phyloP scores from a whole-genome alignment of 768 basidiomycete genomes.

The Boletus rufocinnamomeus region DNA sequence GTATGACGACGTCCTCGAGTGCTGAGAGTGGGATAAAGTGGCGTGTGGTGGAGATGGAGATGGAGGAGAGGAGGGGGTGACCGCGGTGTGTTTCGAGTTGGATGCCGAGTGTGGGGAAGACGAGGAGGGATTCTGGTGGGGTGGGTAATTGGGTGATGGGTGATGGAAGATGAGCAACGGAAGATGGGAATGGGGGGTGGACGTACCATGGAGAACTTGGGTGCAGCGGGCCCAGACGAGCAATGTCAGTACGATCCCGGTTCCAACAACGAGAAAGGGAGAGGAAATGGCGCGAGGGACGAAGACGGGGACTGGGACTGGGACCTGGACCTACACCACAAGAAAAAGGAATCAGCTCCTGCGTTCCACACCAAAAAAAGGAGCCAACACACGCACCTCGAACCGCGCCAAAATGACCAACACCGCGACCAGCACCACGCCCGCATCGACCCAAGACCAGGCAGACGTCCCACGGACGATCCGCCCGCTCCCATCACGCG shows the following conservation, averaged over 20 bases:
- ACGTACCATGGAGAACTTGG: slow-evolving; percentile 51
- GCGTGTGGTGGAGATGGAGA: slow-evolving; percentile 33
- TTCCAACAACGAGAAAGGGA: neutral
- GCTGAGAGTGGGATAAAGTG: slow-evolving; percentile 59
- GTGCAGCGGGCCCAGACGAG: slow-evolving; percentile 41
- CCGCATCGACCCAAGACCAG: slow-evolving; percentile 42
- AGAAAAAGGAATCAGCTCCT: neutral
- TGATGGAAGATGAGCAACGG: too few species aligned
- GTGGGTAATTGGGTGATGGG: too few species aligned
- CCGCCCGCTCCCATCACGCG: slow-evolving; percentile 42
- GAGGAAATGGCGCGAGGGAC: neutral
- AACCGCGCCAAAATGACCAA: neutral
- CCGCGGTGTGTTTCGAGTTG: slow-evolving; percentile 75
- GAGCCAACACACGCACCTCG: slow-evolving; percentile 18
- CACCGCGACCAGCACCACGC: slow-evolving; percentile 24
- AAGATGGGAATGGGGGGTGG: neutral
- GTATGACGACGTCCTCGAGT: slow-evolving; percentile 66
- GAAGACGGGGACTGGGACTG: neutral
- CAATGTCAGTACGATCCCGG: slow-evolving; percentile 18
- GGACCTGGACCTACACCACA: neutral
- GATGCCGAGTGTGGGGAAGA: slow-evolving; percentile 67
- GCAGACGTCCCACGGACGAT: slow-evolving; percentile 33
- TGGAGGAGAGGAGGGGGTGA: slow-evolving; percentile 38
- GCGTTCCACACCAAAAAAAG: neutral
- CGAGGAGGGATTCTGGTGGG: slow-evolving; percentile 65